Conservation (phyloP, 352 stramenopile species). For the Pythium brachiatum region DNA sequence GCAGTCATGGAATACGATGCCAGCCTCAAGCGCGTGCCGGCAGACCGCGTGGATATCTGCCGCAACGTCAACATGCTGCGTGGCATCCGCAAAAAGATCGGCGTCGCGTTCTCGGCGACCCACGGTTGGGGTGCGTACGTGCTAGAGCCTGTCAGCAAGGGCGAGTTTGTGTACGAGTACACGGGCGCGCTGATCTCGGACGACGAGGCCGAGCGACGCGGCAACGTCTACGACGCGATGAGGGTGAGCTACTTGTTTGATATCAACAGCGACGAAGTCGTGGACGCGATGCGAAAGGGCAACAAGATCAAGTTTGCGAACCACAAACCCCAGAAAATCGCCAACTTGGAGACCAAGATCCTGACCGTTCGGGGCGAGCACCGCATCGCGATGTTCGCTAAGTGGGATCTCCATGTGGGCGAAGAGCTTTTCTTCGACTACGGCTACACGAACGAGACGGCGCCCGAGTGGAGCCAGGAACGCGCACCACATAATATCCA, state of each 20-base stretch:
- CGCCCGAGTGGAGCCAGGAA: conserved; percentile 60
- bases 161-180: conserved; percentile 77
- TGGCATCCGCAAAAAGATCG: conserved; percentile 56
- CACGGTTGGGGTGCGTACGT: conserved; percentile 75
- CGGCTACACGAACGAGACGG: conserved; percentile 61
- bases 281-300: conserved; percentile 91
- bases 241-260: conserved; percentile 91
- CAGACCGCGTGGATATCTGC: conserved; percentile 44
- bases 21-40: conserved; percentile 24
- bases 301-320: conserved; percentile 95
- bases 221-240: conserved; percentile 80
- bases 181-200: conserved; percentile 66
- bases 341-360: conserved; percentile 86
- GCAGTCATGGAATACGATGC: conserved; percentile 47
- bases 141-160: conserved; percentile 58
- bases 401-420: conserved; percentile 82
- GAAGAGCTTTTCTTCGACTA: conserved; percentile 82
- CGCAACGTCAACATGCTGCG: conserved; percentile 64
- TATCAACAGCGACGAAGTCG: conserved; percentile 85
- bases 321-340: conserved; percentile 45
- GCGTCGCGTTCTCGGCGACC: conserved; percentile 60
- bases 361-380: conserved; percentile 87
- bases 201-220: conserved; percentile 76
- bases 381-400: conserved; percentile 91
- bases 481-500: conserved; percentile 21